phyloP scores from a whole-genome alignment of 2,329 filamentous ascomycete species.

The Penicillium sp. region DNA sequence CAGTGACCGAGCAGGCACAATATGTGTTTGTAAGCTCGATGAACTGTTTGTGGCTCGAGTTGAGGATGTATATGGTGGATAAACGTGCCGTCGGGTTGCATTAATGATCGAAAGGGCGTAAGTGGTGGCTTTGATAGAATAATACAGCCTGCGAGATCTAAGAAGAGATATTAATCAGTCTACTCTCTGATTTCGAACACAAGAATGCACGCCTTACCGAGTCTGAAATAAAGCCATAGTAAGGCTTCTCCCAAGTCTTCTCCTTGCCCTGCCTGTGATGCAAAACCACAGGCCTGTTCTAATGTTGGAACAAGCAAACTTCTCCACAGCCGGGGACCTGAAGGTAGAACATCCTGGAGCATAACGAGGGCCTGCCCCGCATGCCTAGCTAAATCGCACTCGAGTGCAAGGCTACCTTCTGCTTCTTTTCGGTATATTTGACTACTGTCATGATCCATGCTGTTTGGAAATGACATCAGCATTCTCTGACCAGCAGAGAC shows the following conservation, averaged over 20 bases:
- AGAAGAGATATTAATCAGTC: background rate
- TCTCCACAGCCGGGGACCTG: conserved; percentile 20
- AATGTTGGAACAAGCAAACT: conserved; percentile 6
- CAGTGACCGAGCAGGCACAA: conserved; percentile 22
- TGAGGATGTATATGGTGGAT: conserved; percentile 4
- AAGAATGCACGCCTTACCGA: conserved; percentile 10
- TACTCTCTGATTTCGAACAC: too few relatives aligned
- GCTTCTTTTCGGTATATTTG: conserved; percentile 20
- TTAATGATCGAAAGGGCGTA: conserved; percentile 18
- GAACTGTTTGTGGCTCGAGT: conserved; percentile 6
- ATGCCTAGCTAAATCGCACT: conserved; percentile 14
- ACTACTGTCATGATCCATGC: conserved; percentile 8
- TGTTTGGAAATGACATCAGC: conserved; percentile 1
- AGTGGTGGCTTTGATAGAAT: conserved; percentile 15
- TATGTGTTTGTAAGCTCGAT: conserved; percentile 19
- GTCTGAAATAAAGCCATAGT: conserved; percentile 22
- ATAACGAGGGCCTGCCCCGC: conserved; percentile 18
- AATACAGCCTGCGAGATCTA: conserved; percentile 26
- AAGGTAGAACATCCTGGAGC: conserved; percentile 19
- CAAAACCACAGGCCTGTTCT: conserved; percentile 3
- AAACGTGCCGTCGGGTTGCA: conserved; percentile 19
- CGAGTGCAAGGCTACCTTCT: conserved; percentile 12
- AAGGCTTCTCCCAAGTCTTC: conserved; percentile 20
- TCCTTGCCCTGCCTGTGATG: conserved; percentile 1
- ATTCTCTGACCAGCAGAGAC: conserved; percentile 20